These are phyloP conservation scores for Rhamnella rubrinervis DNA, from an alignment of 331 rosid species.

Conservation along the genomic window DNA sequence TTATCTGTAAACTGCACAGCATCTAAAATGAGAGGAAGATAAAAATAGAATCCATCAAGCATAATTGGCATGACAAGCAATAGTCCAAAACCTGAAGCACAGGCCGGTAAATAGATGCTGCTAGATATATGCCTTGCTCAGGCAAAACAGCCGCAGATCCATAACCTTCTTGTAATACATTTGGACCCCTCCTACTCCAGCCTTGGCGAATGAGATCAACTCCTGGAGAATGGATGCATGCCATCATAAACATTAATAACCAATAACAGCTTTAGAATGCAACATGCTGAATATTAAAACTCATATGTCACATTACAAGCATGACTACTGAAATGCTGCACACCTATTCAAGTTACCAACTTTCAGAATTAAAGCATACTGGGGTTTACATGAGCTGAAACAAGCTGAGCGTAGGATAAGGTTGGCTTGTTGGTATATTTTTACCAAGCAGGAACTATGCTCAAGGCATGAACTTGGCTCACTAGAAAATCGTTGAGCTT, in stretches of 20 bases:
- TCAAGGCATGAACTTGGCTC: too few species aligned
- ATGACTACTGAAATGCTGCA: too few species aligned
- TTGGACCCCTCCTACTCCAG: conserved; percentile 87
- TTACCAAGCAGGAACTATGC: background rate
- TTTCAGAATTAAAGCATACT: too few species aligned
- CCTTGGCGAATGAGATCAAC: conserved; percentile 97
- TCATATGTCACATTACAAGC: background rate
- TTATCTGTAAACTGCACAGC: conserved; percentile 86
- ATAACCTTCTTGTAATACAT: conserved; percentile 91
- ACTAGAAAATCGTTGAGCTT: background rate
- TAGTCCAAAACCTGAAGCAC: conserved; percentile 75
- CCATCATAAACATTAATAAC: conserved; percentile 17
- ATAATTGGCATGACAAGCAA: conserved; percentile 18
- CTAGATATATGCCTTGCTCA: conserved; percentile 96
- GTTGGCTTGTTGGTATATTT: too few species aligned
- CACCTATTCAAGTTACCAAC: too few species aligned
- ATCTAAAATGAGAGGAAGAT: conserved; percentile 38
- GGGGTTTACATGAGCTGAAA: too few species aligned
- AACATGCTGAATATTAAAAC: background rate
- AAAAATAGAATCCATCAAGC: conserved; percentile 14
- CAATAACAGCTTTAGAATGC: background rate
- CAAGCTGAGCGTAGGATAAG: too few species aligned
- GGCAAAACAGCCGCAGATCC: conserved; percentile 97
- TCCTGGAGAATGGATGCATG: conserved; percentile 43
- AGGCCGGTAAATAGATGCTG: conserved; percentile 93